Base-by-base conservation (phyloP, 495 filamentous ascomycete species). In the Niebla homalea region DNA sequence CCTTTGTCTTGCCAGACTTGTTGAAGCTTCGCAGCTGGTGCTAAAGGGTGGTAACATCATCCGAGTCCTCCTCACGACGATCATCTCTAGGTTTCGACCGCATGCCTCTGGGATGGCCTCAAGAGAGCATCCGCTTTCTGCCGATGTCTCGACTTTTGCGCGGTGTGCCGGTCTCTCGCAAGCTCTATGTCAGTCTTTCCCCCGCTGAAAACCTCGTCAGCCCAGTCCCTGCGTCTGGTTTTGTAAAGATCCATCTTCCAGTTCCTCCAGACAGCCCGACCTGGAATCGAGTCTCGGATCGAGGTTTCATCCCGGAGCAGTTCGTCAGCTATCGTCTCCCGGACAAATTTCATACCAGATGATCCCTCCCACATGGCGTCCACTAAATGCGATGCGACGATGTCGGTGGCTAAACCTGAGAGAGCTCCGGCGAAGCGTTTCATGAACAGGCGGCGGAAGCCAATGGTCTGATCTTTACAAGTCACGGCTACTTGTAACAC, bases 201-300 rank as follows among this genome's bases (percentile, higher is more conserved):
- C 19, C 59, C 43, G 38, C 50, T 52, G n/a, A 64, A 85, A 15
- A 79, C 81, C 64, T 78, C 79, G 19, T 67, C 64, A 23, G 80
- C 73, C 87, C 87, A 93, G 35, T 89, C 83, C 19, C 66, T 70
- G 36, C 79, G 66, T 43, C 77, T 70, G 42, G 79, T 68, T 55
- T 83, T 85, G 66, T 82, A 97, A 20, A 89, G 60, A 65, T 97
- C 92, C 68, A 94, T 88, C 47, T 74, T 77, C 93, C 92, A 98
- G 53, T 92, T 86, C 48, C 82, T 71, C 90, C 88, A 96, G 11
- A 94, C 86, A 3, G 81, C 83, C 5, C 89, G 69, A 3, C 92
- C 92, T 21, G 83, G 70, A 55, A 76, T 83, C 0, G 80, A 82
- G 50, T 87, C 81, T 20, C 89, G 74, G 16, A 98, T 68, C 11